phyloP scores from a whole-genome alignment of 805 yeast species.

The Cyberlindnera lachancei region DNA sequence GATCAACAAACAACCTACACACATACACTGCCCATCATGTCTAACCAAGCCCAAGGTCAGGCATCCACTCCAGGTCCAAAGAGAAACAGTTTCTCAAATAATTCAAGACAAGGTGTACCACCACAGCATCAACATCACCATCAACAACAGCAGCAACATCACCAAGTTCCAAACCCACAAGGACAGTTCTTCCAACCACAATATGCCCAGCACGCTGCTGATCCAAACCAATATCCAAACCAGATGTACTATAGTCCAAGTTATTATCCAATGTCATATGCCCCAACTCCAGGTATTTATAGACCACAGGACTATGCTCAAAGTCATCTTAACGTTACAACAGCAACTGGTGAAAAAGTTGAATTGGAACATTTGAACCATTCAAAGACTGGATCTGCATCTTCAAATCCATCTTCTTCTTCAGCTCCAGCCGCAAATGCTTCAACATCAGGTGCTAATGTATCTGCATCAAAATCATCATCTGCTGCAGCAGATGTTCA shows the following conservation, averaged over 20 bases:
- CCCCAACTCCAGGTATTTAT: slow-evolving; percentile 3
- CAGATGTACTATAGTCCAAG: slow-evolving; percentile 7
- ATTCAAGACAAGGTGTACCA: background rate
- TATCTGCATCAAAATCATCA: slow-evolving; percentile 12
- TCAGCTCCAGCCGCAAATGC: slow-evolving; percentile 11
- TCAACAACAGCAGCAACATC: slow-evolving; percentile 3
- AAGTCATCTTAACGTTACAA: slow-evolving; percentile 17
- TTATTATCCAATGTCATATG: slow-evolving; percentile 5
- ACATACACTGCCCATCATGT: too few relatives aligned
- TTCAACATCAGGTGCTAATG: slow-evolving; percentile 12
- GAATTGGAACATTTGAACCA: slow-evolving; percentile 14
- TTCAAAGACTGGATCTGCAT: too few relatives aligned
- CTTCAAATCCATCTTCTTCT: too few relatives aligned
- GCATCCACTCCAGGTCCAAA: too few relatives aligned
- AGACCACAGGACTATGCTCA: slow-evolving; percentile 6
- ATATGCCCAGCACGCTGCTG: background rate
- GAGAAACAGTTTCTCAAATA: background rate
- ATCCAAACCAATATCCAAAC: slow-evolving; percentile 1
- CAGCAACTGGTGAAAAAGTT: slow-evolving; percentile 20
- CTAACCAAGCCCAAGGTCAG: too few relatives aligned
- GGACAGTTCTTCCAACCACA: background rate
- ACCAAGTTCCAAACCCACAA: slow-evolving; percentile 1
- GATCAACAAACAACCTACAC: too few relatives aligned
- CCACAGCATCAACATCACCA: slow-evolving; percentile 1
- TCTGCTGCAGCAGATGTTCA: slow-evolving; percentile 6